Percentiles rank a stretch among this genome's conserved stretches.
Conservation (phyloP, 2,329 filamentous ascomycete genomes). For the Sarocladium brachiariae region DNA sequence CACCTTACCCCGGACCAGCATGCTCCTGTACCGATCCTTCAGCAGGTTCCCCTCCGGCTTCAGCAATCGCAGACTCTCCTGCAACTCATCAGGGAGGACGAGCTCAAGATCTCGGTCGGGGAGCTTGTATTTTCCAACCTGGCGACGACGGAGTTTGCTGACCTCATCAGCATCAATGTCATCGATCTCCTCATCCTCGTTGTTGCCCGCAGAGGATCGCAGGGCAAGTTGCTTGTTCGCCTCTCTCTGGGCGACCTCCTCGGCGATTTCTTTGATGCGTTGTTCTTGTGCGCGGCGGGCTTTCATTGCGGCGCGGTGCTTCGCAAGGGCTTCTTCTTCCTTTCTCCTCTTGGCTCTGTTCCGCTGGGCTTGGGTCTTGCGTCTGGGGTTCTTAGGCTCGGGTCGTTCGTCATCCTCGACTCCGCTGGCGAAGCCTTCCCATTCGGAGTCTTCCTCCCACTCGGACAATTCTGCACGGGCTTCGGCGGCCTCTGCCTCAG, state of each 20-base stretch:
- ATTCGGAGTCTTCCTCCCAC: slow-evolving; percentile 84
- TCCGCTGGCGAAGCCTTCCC: slow-evolving; percentile 85
- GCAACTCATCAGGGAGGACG: slow-evolving; percentile 73
- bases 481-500: slow-evolving; percentile 68
- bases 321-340: slow-evolving; percentile 71
- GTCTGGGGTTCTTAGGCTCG: slow-evolving; percentile 60
- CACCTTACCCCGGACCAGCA: slow-evolving; percentile 83
- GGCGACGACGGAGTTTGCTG: slow-evolving; percentile 58
- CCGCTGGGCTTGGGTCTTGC: slow-evolving; percentile 79
- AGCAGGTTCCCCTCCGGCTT: slow-evolving; percentile 96
- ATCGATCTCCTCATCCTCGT: slow-evolving; percentile 31
- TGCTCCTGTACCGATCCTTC: slow-evolving; percentile 82
- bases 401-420: slow-evolving; percentile 57
- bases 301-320: slow-evolving; percentile 70
- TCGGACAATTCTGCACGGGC: slow-evolving; percentile 57
- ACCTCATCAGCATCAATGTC: slow-evolving; percentile 53
- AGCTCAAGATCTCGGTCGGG: slow-evolving; percentile 77
- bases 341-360: slow-evolving; percentile 87
- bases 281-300: slow-evolving; percentile 65
- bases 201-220: slow-evolving; percentile 29
- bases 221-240: slow-evolving; percentile 36
- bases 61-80: slow-evolving; percentile 72
- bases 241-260: slow-evolving; percentile 54
- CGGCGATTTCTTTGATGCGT: slow-evolving; percentile 63
- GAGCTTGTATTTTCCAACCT: slow-evolving; percentile 66